Evolutionary conservation across 1,139 yeast species (phyloP), one percentile per base, ranked within the genome.

Genomic region (Casaregolazyma suthepensis): DNA sequence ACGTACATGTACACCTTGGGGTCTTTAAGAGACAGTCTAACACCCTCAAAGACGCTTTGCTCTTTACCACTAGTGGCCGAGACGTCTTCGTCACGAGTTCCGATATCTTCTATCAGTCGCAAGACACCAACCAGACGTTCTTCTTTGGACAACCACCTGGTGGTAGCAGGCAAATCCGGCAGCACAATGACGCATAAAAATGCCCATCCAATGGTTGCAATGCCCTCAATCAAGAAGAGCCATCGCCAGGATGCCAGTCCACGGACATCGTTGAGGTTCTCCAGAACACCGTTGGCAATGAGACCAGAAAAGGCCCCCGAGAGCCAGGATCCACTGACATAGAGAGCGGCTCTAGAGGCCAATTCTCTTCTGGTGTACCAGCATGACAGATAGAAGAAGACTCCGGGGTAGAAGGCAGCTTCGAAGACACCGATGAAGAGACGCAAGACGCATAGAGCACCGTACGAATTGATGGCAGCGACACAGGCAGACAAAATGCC

Each of bases 331-430:
- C 60, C 56, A 31, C 63, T 45, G 61, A 78, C 77, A 60, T 80
- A 78, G 61, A 73, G 68, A 2, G 81, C 72, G 15, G 80, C 64
- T n/a, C 85, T 67, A 29, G 75, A 59, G 0, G 82, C 72, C 12
- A 79, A 66, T 59, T 80, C 83, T 4, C 64, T 68, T 23, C 76
- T 60, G 4, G 78, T 81, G 67, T 75, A 81, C 61, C 79, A 81
- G 62, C 79, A 78, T 3, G 81, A 75, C 52, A 80, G 67, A 75
- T 81, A 80, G 26, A 78, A 69, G 23, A 77, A 74, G 19, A 76
- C 65, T 51, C 80, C 82, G 1, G 82, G 77, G 47, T 80, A 77
- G 54, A 80, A 80, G 0, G 84, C 83, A 42, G 83, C 83, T 60
- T 79, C 78, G n/a, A 78, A 67, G 3, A 68, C 50, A 3, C 82